phyloP scores from a whole-genome alignment of 331 rosid species.

The Pyracantha coccinea region DNA sequence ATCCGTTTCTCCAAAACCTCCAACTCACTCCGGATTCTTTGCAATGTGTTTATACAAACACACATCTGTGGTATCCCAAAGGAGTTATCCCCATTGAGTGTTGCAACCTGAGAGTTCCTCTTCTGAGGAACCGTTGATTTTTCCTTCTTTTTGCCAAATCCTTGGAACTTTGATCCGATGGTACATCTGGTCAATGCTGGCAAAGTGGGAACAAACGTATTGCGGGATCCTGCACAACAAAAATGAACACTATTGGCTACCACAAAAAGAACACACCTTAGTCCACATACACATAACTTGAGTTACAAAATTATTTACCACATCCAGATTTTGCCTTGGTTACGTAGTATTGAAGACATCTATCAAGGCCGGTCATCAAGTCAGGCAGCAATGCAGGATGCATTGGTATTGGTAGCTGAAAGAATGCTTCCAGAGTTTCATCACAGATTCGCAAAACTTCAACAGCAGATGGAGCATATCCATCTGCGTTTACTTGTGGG shows the following conservation, averaged over 20 bases:
- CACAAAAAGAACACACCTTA: conserved; percentile 1
- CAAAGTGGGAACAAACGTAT: conserved; percentile 76
- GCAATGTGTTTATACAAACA: conserved; percentile 81
- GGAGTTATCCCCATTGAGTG: conserved; percentile 54
- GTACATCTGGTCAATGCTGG: conserved; percentile 93
- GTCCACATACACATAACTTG: conserved; percentile 9
- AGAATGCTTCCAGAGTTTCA: conserved; percentile 90
- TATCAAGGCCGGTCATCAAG: conserved; percentile 84
- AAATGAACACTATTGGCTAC: conserved; percentile 20
- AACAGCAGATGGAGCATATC: conserved; percentile 86
- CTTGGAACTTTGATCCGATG: conserved; percentile 81
- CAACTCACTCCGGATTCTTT: conserved; percentile 71
- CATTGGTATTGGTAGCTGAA: conserved; percentile 94
- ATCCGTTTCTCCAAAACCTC: conserved; percentile 73
- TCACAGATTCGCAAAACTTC: conserved; percentile 77
- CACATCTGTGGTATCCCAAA: conserved; percentile 66
- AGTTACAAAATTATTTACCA: conserved; percentile 41
- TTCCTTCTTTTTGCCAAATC: conserved; percentile 97
- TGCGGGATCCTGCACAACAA: conserved; percentile 64
- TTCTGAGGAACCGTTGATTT: conserved; percentile 72
- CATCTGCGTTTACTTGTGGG: conserved; percentile 63
- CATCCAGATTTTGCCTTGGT: conserved; percentile 85
- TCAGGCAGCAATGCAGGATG: conserved; percentile 97
- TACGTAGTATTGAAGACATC: conserved; percentile 81
- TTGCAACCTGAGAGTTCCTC: conserved; percentile 75